A percentile compares a stretch with the other conserved stretches of the same genome.
Conservation (phyloP, 306 rosid species). For the Acacia confusa region DNA sequence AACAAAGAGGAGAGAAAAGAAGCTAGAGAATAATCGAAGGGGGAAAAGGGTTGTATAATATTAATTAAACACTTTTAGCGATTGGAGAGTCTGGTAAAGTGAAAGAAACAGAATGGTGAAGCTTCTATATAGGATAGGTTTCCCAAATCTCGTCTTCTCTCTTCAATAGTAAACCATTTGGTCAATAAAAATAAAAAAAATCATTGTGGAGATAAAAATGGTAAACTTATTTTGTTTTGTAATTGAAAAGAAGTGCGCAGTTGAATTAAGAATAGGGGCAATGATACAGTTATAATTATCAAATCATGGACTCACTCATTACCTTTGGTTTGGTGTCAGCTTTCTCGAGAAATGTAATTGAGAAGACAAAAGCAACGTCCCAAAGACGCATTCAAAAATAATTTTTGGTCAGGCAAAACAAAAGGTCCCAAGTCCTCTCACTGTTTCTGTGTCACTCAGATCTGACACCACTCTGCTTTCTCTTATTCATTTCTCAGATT, state of each 20-base stretch:
- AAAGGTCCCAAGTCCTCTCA: conserved; percentile 49
- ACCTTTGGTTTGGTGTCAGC: conserved; percentile 52
- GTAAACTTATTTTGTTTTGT: background rate
- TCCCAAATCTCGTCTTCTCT: background rate
- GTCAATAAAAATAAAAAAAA: background rate
- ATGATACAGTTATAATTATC: conserved; percentile 33
- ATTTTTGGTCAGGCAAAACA: conserved; percentile 43
- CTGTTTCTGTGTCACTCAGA: conserved; percentile 45
- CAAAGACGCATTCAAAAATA: conserved; percentile 42
- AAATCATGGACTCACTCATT: conserved; percentile 31
- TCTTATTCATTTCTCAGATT: conserved; percentile 37
- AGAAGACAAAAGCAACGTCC: conserved; percentile 73
- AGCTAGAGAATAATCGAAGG: background rate
- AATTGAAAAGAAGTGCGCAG: background rate
- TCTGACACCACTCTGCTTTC: conserved; percentile 50
- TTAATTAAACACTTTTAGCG: background rate
- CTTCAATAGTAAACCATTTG: background rate
- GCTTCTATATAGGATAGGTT: background rate
- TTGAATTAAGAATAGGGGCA: background rate
- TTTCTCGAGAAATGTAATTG: conserved; percentile 62
- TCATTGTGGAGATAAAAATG: background rate
- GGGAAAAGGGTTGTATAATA: background rate
- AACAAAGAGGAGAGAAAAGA: background rate
- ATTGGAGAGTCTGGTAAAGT: background rate
- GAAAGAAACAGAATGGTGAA: background rate